Evolutionary conservation across 768 basidiomycete genomes (phyloP).

Genomic region (Tricholoma sp.): DNA sequence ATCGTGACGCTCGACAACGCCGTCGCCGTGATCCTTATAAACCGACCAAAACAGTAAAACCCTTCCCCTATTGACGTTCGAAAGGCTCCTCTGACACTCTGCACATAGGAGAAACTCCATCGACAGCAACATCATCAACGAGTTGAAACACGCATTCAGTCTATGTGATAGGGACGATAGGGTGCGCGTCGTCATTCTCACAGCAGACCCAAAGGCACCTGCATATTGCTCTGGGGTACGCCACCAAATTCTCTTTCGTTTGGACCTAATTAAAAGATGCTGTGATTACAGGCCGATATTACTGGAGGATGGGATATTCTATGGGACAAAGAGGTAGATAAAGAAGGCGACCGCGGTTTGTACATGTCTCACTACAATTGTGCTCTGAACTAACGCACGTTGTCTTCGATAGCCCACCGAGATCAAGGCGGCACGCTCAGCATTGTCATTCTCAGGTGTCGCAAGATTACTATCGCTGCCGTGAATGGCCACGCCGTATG

Average conservation of each 20-base stretch:
- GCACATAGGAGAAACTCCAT: slow-evolving; percentile 41
- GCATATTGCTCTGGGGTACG: slow-evolving; percentile 54
- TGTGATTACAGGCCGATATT: slow-evolving; percentile 39
- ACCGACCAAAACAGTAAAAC: slow-evolving; percentile 48
- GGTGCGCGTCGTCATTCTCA: slow-evolving; percentile 46
- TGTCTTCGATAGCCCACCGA: slow-evolving; percentile 33
- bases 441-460: slow-evolving; percentile 44
- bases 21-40: slow-evolving; percentile 40
- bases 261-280: background rate
- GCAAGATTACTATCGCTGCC: slow-evolving; percentile 48
- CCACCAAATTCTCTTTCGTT: background rate
- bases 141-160: slow-evolving; percentile 39
- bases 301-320: slow-evolving; percentile 41
- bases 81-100: no score
- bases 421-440: slow-evolving; percentile 45
- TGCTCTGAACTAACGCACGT: background rate
- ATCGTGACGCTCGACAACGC: slow-evolving; percentile 37
- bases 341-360: slow-evolving; percentile 42
- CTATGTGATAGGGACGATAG: slow-evolving; percentile 48
- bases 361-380: slow-evolving; percentile 6
- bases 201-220: slow-evolving; percentile 44
- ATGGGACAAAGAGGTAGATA: slow-evolving; percentile 34
- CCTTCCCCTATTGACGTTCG: no score
- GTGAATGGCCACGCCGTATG: slow-evolving; percentile 46
- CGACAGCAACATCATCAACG: slow-evolving; percentile 25